Conservation (phyloP, 306 rosid genomes). For the Myrica gale region DNA sequence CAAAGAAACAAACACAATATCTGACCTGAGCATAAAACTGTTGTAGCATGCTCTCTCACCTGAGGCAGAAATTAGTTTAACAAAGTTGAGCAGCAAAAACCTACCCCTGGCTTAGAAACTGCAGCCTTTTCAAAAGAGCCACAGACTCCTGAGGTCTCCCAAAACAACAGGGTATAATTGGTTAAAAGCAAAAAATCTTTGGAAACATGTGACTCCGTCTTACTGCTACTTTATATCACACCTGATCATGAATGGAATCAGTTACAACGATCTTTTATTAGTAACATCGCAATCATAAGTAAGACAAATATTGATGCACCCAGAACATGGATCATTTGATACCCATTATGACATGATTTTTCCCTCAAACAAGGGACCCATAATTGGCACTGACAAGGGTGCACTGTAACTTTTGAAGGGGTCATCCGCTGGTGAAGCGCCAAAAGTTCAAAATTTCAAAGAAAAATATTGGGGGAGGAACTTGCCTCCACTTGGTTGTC, state of each 20-base stretch:
- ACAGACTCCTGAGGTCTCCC: neutral
- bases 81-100: neutral
- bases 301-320: conserved; percentile 17
- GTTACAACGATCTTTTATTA: neutral
- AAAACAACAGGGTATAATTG: neutral
- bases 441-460: neutral
- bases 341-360: conserved; percentile 16
- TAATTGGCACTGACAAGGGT: neutral
- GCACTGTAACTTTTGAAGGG: neutral
- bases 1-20: too few relatives aligned
- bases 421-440: neutral
- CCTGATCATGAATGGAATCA: neutral
- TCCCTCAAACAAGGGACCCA: neutral
- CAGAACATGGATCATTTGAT: conserved; percentile 7
- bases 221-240: neutral
- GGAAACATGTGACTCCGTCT: neutral
- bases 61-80: conserved; percentile 33
- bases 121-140: neutral
- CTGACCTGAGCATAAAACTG: conserved; percentile 43
- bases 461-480: conserved; percentile 19
- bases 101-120: neutral
- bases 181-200: neutral
- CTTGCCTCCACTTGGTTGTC: conserved; percentile 99
- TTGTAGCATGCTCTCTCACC: conserved; percentile 98
- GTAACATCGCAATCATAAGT: conserved; percentile 8